Base-by-base conservation (phyloP, 352 stramenopile species). In the Phytophthora hibernalis region DNA sequence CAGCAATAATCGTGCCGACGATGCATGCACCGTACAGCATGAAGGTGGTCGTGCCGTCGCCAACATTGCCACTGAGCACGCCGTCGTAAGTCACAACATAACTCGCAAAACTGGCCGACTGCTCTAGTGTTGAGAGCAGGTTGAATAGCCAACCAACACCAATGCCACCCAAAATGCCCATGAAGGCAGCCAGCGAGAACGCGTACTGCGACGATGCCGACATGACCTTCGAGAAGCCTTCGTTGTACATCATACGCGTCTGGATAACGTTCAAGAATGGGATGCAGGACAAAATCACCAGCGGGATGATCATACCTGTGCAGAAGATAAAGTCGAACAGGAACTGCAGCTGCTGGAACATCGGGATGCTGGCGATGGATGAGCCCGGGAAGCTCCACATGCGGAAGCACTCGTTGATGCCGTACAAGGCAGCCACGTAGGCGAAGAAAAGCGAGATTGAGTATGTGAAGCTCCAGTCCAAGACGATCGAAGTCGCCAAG, bases 231-330 rank as follows among this genome's bases (percentile, higher is more conserved):
- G 82, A 91, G 62, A 93, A 93, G 3, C 85, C 85, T 76, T 93
- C 75, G 68, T 93, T 93, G 76, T 93, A 93, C 85, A 93, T 93
- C 85, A 93, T 93, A 60, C 85, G 82, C 49, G 85, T 91, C 70
- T 93, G 85, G 52, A 93, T 91, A 22, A 93, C 54, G 59, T 91
- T 92, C 49, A 93, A 68, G 55, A 93, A 93, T 47, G 85, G 85
- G 50, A 90, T 83, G 54, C 77, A 78, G 42, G 82, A 91, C 72
- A 93, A 74, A 1, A 93, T 47, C 7, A 93, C 49, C 4, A 93
- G 71, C 20, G 83, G 82, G 35, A 93, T 75, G 43, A 91, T 77
- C 78, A 92, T 76, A 26, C 64, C 69, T 22, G 68, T 72, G 63
- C 80, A 87, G 44, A 91, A 91, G n/a, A 89, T 63, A 56, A 93